phyloP scores from a whole-genome alignment of 768 basidiomycete genomes.

The Termitomyces sp. region DNA sequence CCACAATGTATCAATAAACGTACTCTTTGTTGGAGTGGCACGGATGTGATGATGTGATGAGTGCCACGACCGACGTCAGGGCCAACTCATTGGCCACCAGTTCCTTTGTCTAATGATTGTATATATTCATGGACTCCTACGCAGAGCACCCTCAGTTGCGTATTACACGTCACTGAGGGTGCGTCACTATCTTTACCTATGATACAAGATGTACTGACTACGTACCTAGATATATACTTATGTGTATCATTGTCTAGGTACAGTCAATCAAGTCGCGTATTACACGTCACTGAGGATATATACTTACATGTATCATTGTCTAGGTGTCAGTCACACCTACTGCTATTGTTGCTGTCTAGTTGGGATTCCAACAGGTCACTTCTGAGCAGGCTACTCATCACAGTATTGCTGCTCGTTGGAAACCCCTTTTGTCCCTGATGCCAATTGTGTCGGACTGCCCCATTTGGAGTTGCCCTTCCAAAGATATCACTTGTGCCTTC shows the following conservation, averaged over 20 bases:
- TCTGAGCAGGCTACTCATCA: too few relatives aligned
- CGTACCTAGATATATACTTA: neutral
- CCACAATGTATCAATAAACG: too few relatives aligned
- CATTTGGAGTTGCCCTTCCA: too few relatives aligned
- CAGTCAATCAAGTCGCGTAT: neutral
- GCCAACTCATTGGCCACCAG: neutral
- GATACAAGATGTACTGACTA: neutral
- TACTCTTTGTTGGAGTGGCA: too few relatives aligned
- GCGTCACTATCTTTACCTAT: neutral
- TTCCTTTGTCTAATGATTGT: neutral
- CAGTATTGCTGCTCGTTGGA: too few relatives aligned
- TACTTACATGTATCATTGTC: neutral
- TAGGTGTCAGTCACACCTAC: neutral
- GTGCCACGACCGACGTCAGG: too few relatives aligned
- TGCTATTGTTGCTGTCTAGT: neutral
- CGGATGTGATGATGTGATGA: too few relatives aligned
- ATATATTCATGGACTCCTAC: neutral
- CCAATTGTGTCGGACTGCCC: too few relatives aligned
- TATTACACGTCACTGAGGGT: neutral
- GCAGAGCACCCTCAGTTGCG: neutral
- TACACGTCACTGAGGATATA: neutral
- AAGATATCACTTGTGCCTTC: too few relatives aligned
- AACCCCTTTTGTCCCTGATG: too few relatives aligned
- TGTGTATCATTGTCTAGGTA: neutral
- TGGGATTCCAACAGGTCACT: too few relatives aligned